These are phyloP conservation scores for Penicillium nordicum DNA, from an alignment of 2,329 filamentous ascomycete species.

Conservation along the genomic window DNA sequence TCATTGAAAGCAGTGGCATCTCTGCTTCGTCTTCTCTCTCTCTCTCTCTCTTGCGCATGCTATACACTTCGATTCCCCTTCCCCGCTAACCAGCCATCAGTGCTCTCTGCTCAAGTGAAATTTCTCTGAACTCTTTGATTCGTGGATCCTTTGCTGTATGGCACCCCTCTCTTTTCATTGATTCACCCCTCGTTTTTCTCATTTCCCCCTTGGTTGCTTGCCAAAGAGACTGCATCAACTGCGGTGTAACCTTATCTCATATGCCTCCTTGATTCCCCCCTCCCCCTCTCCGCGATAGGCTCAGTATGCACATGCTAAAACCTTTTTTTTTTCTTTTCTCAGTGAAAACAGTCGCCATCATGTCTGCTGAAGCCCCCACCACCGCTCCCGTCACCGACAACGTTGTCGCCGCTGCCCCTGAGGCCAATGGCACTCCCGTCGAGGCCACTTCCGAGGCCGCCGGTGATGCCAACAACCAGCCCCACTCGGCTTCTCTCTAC, in stretches of 20 bases:
- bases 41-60: not conserved
- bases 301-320: constrained; percentile 15
- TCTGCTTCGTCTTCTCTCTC: not conserved
- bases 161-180: constrained; percentile 8
- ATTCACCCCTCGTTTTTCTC: constrained; percentile 4
- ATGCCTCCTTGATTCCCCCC: constrained; percentile 9
- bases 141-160: constrained; percentile 13
- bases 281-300: constrained; percentile 2
- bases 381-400: constrained; percentile 65
- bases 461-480: constrained; percentile 64
- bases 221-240: constrained; percentile 14
- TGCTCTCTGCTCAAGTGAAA: constrained; percentile 14
- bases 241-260: constrained; percentile 13
- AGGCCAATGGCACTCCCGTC: constrained; percentile 55
- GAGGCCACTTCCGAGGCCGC: constrained; percentile 54
- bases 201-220: not conserved
- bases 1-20: not conserved
- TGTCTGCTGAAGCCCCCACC: constrained; percentile 75
- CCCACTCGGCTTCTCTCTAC: constrained; percentile 96
- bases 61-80: not conserved
- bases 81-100: constrained; percentile 4
- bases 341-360: constrained; percentile 68
- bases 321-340: constrained; percentile 3
- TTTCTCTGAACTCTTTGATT: constrained; percentile 16
- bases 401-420: constrained; percentile 59